Conservation (phyloP, 805 yeast genomes). For the Wickerhamomyces ciferrii region DNA sequence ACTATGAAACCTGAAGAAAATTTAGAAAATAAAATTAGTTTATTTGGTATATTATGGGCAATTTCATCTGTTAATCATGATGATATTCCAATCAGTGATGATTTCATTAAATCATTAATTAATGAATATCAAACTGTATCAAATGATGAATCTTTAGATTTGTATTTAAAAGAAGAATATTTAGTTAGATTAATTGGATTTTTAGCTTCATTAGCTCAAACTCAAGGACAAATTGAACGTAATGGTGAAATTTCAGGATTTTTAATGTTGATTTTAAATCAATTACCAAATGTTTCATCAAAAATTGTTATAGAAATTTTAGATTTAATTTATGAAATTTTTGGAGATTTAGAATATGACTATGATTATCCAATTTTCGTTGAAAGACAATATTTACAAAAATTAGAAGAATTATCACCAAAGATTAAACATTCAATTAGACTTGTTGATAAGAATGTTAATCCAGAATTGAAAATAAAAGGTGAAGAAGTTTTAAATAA, state of each 20-base stretch:
- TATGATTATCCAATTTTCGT: conserved; percentile 72
- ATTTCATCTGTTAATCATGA: conserved; percentile 25
- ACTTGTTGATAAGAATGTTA: conserved; percentile 60
- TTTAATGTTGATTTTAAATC: conserved; percentile 27
- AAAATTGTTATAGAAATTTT: conserved; percentile 53
- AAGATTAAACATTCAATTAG: conserved; percentile 50
- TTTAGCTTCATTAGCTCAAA: conserved; percentile 43
- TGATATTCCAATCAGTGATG: conserved; percentile 14
- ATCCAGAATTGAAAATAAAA: conserved; percentile 48
- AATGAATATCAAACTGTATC: conserved; percentile 14
- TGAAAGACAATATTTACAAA: conserved; percentile 36
- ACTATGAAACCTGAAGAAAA: conserved; percentile 16
- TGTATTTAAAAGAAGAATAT: conserved; percentile 30
- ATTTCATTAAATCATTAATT: conserved; percentile 21
- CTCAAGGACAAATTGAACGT: conserved; percentile 36
- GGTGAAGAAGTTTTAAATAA: conserved; percentile 67
- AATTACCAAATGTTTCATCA: conserved; percentile 23
- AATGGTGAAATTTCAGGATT: conserved; percentile 42
- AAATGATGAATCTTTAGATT: conserved; percentile 12
- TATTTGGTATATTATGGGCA: conserved; percentile 42
- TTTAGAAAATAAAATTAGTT: conserved; percentile 26
- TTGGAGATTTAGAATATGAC: conserved; percentile 62
- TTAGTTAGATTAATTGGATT: conserved; percentile 45
- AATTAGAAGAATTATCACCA: conserved; percentile 38
- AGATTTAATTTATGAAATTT: conserved; percentile 70